Evolutionary conservation across 2,329 filamentous ascomycete species (phyloP), one percentile per base, ranked within the genome.

Genomic region (Aspergillus fijiensis): DNA sequence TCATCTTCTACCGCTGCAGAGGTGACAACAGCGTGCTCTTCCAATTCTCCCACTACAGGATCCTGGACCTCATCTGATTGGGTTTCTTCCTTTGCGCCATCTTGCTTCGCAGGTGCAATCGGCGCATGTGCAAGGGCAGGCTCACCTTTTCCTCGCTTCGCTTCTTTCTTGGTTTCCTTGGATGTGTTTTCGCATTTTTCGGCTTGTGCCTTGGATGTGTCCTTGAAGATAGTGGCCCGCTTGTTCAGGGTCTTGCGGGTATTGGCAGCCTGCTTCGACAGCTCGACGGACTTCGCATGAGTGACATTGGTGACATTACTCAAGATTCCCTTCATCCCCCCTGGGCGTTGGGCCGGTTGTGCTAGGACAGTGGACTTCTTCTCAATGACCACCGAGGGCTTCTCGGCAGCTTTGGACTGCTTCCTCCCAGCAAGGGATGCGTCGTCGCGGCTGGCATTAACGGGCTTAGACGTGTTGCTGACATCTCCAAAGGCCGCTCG

Each of bases 401-500:
- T 78, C 49, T 73, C 70, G 12, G 64, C 45, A 39, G 63, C 60
- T 35, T 70, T 70, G 29, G 65, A 71, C 39, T 76, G 77, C 47
- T 77, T 76, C 71, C 85, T 85, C 60, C 76, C 78, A 29, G 72
- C 66, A 27, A 85, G 70, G 55, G 78, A 79, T 42, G 80, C 80
- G 68, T 89, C 87, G 73, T 89, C 87, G 67, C 85, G 84, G 54
- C 72, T 76, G 3, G 70, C 67, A 19, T 74, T 72, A 33, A 74
- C 61, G 33, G 69, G 62, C 63, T 77, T 78, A 39, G 72, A 76
- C 47, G 81, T 87, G 71, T 93, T 94, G 81, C 90, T 95, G 63
- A 95, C 84, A 73, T 96, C 92, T 53, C 86, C 90, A 76, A 96
- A 92, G 12, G 87, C 91, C 63, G 88, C 87, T 66, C 92, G 87